These are phyloP conservation scores for Hamigera avellanea DNA, from an alignment of 495 filamentous ascomycete genomes.

Conservation along the genomic window DNA sequence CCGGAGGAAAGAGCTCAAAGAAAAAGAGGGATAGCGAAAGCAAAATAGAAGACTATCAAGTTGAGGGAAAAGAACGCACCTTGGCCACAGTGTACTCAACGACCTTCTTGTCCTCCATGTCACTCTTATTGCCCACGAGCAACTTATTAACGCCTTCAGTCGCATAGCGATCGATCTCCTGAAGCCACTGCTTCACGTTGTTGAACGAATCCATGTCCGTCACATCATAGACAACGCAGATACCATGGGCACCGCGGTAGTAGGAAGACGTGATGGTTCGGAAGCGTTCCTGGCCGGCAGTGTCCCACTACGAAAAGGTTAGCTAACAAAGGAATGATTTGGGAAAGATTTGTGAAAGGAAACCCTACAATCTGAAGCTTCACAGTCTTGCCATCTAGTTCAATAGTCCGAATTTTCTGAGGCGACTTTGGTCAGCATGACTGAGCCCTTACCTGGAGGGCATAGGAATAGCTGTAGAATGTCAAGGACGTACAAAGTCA, in stretches of 20 bases:
- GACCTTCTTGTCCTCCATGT: conserved; percentile 99
- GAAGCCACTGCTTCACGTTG: conserved; percentile 99
- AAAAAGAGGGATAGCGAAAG: conserved; percentile 8
- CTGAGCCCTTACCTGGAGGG: conserved; percentile 1
- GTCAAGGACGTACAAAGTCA: conserved; percentile 69
- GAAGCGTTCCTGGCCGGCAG: conserved; percentile 97
- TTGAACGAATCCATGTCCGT: conserved; percentile 99
- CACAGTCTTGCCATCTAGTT: conserved; percentile 98
- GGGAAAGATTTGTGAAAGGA: neutral
- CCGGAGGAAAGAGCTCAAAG: neutral
- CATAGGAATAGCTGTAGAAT: conserved; percentile 2
- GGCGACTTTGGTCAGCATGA: conserved; percentile 14
- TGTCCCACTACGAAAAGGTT: conserved; percentile 70
- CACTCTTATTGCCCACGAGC: conserved; percentile 97
- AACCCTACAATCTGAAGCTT: conserved; percentile 93
- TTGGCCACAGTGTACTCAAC: conserved; percentile 99
- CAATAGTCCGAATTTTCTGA: conserved; percentile 99
- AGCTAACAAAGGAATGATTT: conserved; percentile 4
- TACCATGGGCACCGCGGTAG: conserved; percentile 96
- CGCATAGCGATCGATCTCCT: conserved; percentile 97
- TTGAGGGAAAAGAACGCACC: conserved; percentile 38
- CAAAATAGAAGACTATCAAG: neutral
- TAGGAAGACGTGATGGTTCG: conserved; percentile 99
- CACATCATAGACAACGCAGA: conserved; percentile 99
- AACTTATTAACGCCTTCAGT: conserved; percentile 99